These are phyloP conservation scores for Hortiboletus flavorubellus DNA, from an alignment of 768 basidiomycete species.

Conservation along the genomic window DNA sequence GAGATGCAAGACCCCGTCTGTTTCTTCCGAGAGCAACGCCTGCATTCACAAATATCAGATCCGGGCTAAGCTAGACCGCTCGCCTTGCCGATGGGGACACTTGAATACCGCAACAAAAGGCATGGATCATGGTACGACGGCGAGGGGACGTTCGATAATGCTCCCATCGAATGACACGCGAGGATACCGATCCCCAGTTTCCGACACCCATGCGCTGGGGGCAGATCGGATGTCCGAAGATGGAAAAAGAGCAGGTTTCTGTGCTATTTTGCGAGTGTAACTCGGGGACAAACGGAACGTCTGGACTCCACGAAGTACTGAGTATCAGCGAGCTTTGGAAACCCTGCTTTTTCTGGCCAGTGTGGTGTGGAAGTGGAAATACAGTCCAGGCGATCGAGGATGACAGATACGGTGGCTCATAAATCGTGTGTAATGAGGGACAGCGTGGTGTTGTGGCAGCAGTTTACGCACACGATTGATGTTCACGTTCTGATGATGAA, in stretches of 20 bases:
- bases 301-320: conserved; percentile 13
- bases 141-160: background rate
- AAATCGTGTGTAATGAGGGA: too few species aligned
- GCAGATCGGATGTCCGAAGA: conserved; percentile 9
- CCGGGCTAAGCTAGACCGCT: conserved; percentile 16
- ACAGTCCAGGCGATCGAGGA: too few species aligned
- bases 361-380: background rate
- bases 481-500: too few species aligned
- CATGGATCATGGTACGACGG: conserved; percentile 7
- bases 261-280: background rate
- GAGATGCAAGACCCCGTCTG: conserved; percentile 1
- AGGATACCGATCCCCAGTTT: conserved; percentile 3
- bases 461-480: too few species aligned
- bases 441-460: too few species aligned
- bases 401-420: too few species aligned
- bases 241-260: conserved; percentile 1
- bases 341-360: conserved; percentile 8
- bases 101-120: too few species aligned
- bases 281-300: conserved; percentile 2
- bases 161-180: conserved; percentile 14
- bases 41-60: conserved; percentile 34
- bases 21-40: conserved; percentile 35
- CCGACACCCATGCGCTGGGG: background rate
- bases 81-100: conserved; percentile 12
- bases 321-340: conserved; percentile 3